Evolutionary conservation across 2,329 filamentous ascomycete species (phyloP).

Genomic region (Diaporthe capsici): DNA sequence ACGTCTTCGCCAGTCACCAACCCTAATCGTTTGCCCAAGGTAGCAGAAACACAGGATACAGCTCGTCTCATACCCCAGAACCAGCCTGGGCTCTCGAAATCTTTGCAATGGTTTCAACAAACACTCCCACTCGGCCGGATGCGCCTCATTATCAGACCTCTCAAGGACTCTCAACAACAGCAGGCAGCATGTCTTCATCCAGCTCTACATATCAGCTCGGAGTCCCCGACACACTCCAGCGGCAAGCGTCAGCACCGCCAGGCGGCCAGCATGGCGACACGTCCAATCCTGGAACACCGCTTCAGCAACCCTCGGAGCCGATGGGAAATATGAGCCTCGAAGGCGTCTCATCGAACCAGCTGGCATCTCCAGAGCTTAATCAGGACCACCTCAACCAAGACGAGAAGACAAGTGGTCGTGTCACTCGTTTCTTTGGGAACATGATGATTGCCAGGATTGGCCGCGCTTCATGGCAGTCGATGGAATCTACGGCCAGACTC

Average conservation of each 20-base stretch:
- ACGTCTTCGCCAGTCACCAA: neutral
- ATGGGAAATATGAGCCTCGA: conserved; percentile 40
- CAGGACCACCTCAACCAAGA: conserved; percentile 40
- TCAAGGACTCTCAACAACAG: neutral
- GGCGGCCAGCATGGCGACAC: conserved; percentile 7
- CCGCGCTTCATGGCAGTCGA: conserved; percentile 42
- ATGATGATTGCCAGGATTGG: conserved; percentile 44
- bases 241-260: conserved; percentile 26
- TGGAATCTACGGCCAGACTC: conserved; percentile 42
- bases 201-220: conserved; percentile 23
- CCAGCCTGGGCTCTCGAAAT: neutral
- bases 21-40: neutral
- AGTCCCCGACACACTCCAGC: conserved; percentile 8
- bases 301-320: conserved; percentile 20
- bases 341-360: conserved; percentile 28
- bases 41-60: no score
- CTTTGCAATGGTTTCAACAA: conserved; percentile 18
- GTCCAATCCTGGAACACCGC: conserved; percentile 19
- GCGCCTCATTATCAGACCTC: conserved; percentile 9
- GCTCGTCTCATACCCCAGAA: no score
- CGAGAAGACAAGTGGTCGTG: conserved; percentile 41
- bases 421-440: conserved; percentile 44
- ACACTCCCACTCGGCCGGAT: conserved; percentile 7
- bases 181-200: conserved; percentile 22
- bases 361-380: conserved; percentile 37